phyloP scores from a whole-genome alignment of 2,329 filamentous ascomycete genomes.

The Scytalidium sp. region DNA sequence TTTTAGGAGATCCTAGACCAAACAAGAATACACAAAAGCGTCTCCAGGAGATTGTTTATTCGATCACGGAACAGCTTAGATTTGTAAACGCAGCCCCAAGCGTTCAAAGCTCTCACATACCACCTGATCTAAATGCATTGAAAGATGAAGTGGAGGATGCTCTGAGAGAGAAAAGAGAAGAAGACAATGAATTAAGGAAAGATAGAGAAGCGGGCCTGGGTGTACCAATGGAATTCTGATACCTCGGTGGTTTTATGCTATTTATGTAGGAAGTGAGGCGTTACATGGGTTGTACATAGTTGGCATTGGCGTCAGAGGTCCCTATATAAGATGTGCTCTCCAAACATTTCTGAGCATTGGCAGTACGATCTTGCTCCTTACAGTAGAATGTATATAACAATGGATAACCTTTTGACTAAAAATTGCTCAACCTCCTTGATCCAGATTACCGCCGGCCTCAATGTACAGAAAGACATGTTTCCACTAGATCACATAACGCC shows the following conservation, averaged over 20 bases:
- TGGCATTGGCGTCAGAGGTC: background rate
- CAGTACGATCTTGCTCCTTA: too few species aligned
- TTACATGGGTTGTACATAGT: background rate
- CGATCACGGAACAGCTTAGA: slow-evolving; percentile 79
- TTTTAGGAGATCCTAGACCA: slow-evolving; percentile 59
- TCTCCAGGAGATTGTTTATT: slow-evolving; percentile 70
- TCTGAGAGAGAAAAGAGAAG: slow-evolving; percentile 62
- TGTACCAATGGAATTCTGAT: slow-evolving; percentile 48
- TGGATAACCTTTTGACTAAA: too few species aligned
- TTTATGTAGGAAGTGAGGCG: background rate
- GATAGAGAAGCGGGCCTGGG: slow-evolving; percentile 56
- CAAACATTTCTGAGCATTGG: too few species aligned
- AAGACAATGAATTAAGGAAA: slow-evolving; percentile 49
- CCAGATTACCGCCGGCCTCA: too few species aligned
- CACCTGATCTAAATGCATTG: slow-evolving; percentile 68
- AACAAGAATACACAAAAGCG: slow-evolving; percentile 80
- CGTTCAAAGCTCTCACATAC: slow-evolving; percentile 79
- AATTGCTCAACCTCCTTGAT: too few species aligned
- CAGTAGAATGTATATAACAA: too few species aligned
- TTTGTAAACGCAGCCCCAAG: slow-evolving; percentile 85
- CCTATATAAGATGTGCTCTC: background rate
- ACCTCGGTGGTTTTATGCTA: background rate
- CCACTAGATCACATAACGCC: too few species aligned
- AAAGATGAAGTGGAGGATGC: slow-evolving; percentile 67
- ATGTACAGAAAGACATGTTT: too few species aligned